Base-by-base conservation (phyloP, 2,329 filamentous ascomycete genomes). In the Fusarium foetens region DNA sequence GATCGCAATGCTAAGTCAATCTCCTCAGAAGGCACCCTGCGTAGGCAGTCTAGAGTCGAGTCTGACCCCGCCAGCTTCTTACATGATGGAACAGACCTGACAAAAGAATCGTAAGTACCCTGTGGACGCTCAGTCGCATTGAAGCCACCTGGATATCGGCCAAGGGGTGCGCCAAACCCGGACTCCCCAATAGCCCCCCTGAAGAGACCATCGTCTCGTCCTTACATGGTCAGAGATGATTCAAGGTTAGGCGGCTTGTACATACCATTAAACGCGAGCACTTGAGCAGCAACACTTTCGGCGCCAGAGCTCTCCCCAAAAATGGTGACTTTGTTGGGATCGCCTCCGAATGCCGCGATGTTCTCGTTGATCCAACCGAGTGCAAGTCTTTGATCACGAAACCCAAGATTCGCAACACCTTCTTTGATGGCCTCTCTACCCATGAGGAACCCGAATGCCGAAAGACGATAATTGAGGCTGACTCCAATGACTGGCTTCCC, bases 281-380 rank as follows among this genome's bases (percentile, higher is more conserved):
- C 33, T 19, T 72, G 69, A 5, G 70, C 65, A 13, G 59, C 62
- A 7, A 72, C 33, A 46, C 70, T 72, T 41, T 72, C 70, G 0
- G 65, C 86, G 4, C 86, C 86, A 3, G 86, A 86, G 23, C 83
- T 86, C 74, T 88, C 85, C 38, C 84, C 87, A 78, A 83, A 87
- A 41, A 88, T 80, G 3, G 84, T 86, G n/a, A 87, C 84, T 57
- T 85, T 82, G 5, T 73, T 62, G 17, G 83, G 79, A 41, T 85
- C 81, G 9, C 84, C 85, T 25, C 84, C 84, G 58, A 86, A 87
- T 6, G 79, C 76, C 12, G 71, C 77, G 39, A 86, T 84, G 63
- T 84, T 87, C 68, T 83, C 84, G 48, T 84, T 82, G 57, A 87
- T 75, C 85, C 85, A 87, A 21, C 79, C 76, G 6, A 86, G 76